A percentile compares a stretch with the other conserved stretches of the same genome.
These are phyloP conservation scores for Ganoderma resinaceum DNA, from an alignment of 1,284 basidiomycete species.

Conservation along the genomic window DNA sequence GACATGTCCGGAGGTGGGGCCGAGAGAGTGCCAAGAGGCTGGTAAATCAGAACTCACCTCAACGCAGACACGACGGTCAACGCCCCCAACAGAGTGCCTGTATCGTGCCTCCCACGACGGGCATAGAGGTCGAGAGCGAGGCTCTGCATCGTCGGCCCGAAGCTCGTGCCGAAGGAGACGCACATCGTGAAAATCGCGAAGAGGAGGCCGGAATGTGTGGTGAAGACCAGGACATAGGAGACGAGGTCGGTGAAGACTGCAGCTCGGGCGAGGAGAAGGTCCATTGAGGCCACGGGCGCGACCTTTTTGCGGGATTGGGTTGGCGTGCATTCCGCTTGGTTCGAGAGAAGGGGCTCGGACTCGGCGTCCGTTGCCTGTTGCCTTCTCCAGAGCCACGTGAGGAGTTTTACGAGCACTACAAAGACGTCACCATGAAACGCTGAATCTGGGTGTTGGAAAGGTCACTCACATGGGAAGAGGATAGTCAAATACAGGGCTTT, in stretches of 20 bases:
- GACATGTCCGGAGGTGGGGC: constrained; percentile 8
- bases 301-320: constrained; percentile 27
- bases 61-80: constrained; percentile 72
- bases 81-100: constrained; percentile 71
- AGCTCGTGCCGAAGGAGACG: constrained; percentile 59
- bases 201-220: constrained; percentile 45
- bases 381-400: constrained; percentile 14
- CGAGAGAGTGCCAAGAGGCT: neutral
- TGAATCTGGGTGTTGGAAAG: neutral
- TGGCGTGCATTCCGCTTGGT: neutral
- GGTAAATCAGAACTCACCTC: constrained; percentile 48
- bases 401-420: constrained; percentile 40
- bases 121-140: constrained; percentile 67
- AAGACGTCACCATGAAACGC: neutral
- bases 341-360: constrained; percentile 23
- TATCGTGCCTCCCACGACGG: constrained; percentile 53
- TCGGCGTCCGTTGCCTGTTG: constrained; percentile 28
- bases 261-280: constrained; percentile 60
- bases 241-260: constrained; percentile 64
- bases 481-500: constrained; percentile 66
- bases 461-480: constrained; percentile 65
- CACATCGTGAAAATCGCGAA: constrained; percentile 56
- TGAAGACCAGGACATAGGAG: constrained; percentile 57
- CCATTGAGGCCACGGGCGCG: constrained; percentile 51
- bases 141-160: constrained; percentile 66